These are phyloP conservation scores for Myxozyma neotropica DNA, from an alignment of 805 yeast species.

Conservation along the genomic window DNA sequence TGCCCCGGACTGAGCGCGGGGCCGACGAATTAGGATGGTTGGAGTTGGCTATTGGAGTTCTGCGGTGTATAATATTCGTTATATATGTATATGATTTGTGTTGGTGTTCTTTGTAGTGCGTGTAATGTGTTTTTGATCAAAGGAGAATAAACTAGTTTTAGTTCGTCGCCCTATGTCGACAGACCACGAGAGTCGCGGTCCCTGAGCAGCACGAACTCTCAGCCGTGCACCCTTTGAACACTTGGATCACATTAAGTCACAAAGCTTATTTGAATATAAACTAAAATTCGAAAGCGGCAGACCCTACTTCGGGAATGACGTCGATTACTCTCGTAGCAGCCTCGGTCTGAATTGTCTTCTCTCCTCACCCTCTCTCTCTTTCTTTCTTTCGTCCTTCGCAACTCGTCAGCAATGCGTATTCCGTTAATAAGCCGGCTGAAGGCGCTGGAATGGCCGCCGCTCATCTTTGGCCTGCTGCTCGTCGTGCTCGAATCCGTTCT, in stretches of 20 bases:
- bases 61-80: too few relatives aligned
- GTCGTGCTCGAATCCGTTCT: slow-evolving; percentile 40
- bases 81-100: too few relatives aligned
- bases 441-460: slow-evolving; percentile 42
- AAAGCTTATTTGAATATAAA: not conserved
- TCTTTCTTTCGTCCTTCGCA: not conserved
- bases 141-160: too few relatives aligned
- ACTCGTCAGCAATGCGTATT: slow-evolving; percentile 33
- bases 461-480: slow-evolving; percentile 41
- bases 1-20: not conserved
- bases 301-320: not conserved
- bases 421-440: slow-evolving; percentile 42
- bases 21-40: not conserved
- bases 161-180: too few relatives aligned
- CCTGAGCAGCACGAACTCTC: not conserved
- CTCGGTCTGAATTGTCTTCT: too few relatives aligned
- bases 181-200: too few relatives aligned
- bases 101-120: not conserved
- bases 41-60: not conserved
- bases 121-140: not conserved
- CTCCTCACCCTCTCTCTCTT: not conserved
- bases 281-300: too few relatives aligned
- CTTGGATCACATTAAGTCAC: not conserved
- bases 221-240: not conserved
- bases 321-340: too few relatives aligned